These are phyloP conservation scores for Colletotrichum sp. DNA, from an alignment of 2,329 filamentous ascomycete species.

Conservation along the genomic window DNA sequence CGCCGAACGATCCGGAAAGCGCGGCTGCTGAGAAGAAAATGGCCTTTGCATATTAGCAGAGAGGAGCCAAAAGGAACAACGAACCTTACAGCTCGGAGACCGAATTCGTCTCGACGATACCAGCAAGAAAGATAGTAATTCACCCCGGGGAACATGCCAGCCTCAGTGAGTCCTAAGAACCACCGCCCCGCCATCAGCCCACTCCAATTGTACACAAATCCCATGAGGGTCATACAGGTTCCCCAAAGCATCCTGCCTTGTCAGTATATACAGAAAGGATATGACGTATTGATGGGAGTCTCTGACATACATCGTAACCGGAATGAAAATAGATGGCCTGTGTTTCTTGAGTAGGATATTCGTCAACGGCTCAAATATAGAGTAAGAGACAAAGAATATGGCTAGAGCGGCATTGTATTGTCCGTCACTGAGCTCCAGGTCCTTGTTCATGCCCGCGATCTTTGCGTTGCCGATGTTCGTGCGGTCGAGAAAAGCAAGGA, in stretches of 20 bases:
- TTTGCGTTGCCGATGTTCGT: slow-evolving; percentile 58
- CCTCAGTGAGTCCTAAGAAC: slow-evolving; percentile 77
- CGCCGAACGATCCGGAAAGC: slow-evolving; percentile 78
- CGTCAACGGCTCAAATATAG: slow-evolving; percentile 72
- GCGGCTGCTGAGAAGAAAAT: slow-evolving; percentile 87
- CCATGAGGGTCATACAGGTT: slow-evolving; percentile 71
- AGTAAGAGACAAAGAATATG: slow-evolving; percentile 74
- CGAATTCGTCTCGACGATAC: slow-evolving; percentile 82
- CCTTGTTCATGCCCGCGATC: slow-evolving; percentile 40
- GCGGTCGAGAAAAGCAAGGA: slow-evolving; percentile 61
- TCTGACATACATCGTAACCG: slow-evolving; percentile 70
- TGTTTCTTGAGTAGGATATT: slow-evolving; percentile 81
- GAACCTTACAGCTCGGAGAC: slow-evolving; percentile 63
- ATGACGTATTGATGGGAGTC: too few species aligned
- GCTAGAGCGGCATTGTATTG: slow-evolving; percentile 65
- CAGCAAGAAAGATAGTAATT: slow-evolving; percentile 85
- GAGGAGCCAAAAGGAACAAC: fast-evolving
- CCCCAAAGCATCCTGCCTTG: slow-evolving; percentile 67
- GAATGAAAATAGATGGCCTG: slow-evolving; percentile 79
- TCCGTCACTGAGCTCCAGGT: slow-evolving; percentile 50
- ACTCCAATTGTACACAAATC: slow-evolving; percentile 66
- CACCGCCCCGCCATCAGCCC: slow-evolving; percentile 71
- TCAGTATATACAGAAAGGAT: slow-evolving; percentile 22
- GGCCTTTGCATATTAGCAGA: slow-evolving; percentile 41
- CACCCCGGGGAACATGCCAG: slow-evolving; percentile 77